Conservation (phyloP, 73 alveolate genomes). For the Paraurostyla sp. region DNA sequence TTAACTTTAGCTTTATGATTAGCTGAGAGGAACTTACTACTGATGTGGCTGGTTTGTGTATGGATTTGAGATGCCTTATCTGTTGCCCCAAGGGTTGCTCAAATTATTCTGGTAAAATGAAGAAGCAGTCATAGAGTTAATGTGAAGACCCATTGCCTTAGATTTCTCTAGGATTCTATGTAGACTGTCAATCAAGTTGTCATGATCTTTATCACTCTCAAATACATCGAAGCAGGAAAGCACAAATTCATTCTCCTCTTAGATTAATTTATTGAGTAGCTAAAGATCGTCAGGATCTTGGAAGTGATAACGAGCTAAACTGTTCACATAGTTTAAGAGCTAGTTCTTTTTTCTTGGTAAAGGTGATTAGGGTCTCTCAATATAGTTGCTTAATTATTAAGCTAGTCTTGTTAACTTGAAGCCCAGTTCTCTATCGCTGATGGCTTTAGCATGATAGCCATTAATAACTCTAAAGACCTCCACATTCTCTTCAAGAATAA, state of each 20-base stretch:
- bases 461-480: slow-evolving; percentile 69
- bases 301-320: slow-evolving; percentile 54
- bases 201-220: slow-evolving; percentile 79
- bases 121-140: slow-evolving; percentile 47
- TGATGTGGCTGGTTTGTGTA: not conserved
- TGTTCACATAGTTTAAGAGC: slow-evolving; percentile 37
- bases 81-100: too few species aligned
- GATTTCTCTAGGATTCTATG: slow-evolving; percentile 59
- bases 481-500: slow-evolving; percentile 64
- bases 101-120: too few species aligned
- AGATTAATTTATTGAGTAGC: slow-evolving; percentile 62
- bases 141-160: slow-evolving; percentile 57
- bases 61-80: too few species aligned
- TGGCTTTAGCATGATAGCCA: slow-evolving; percentile 18
- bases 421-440: slow-evolving; percentile 60
- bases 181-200: slow-evolving; percentile 71
- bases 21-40: not conserved
- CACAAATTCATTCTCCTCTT: slow-evolving; percentile 72
- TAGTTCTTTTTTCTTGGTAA: slow-evolving; percentile 67
- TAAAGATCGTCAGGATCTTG: slow-evolving; percentile 65
- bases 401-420: slow-evolving; percentile 61
- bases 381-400: slow-evolving; percentile 49
- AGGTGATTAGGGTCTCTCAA: slow-evolving; percentile 78
- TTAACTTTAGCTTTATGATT: slow-evolving; percentile 1
- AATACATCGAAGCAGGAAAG: slow-evolving; percentile 77